phyloP scores from a whole-genome alignment of 176 grass and related monocot species.

The barley (Hordeum vulgare) region MorexV3_pseudomolecules_assembly NC_058523.1:375260491-375260990 shows the following conservation, averaged over 20 bases:
- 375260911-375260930: background rate
- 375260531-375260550: background rate
- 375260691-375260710: background rate
- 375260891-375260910: background rate
- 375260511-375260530: slow-evolving; percentile 4
- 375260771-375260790: background rate
- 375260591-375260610: background rate
- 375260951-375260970: background rate
- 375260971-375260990: too few species aligned
- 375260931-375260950: background rate
- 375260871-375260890: background rate
- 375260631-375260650: background rate
- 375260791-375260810: background rate
- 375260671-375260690: slow-evolving; percentile 9
- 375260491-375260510: background rate
- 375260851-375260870: background rate
- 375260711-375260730: slow-evolving; percentile 20
- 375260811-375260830: background rate
- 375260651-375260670: slow-evolving; percentile 39
- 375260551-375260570: background rate
- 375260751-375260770: background rate
- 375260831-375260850: background rate
- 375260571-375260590: background rate
- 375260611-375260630: background rate
- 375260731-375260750: background rate